phyloP scores from a whole-genome alignment of 306 rosid species.

The Prunus davidiana region DNA sequence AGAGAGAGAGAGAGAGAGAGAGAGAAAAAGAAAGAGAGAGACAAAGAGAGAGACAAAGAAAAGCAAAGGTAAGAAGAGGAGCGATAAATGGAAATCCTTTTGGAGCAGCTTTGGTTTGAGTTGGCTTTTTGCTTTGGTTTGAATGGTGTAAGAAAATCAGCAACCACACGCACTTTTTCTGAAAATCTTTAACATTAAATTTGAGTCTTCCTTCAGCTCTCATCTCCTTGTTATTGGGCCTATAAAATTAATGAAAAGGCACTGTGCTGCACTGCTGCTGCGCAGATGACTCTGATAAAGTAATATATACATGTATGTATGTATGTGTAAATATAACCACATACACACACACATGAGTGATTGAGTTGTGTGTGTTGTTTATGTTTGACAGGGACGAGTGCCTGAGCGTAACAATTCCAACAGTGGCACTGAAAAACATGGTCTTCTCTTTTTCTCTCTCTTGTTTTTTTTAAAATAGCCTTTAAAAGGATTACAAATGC shows the following conservation, averaged over 20 bases:
- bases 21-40: neutral
- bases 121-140: constrained; percentile 24
- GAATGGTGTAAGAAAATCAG: constrained; percentile 28
- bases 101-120: neutral
- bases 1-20: neutral
- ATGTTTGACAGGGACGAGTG: constrained; percentile 75
- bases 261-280: constrained; percentile 1
- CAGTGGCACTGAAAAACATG: constrained; percentile 99
- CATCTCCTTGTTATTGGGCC: neutral
- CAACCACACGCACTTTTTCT: constrained; percentile 20
- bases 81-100: constrained; percentile 15
- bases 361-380: constrained; percentile 29
- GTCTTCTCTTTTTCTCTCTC: neutral
- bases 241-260: constrained; percentile 28
- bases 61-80: neutral
- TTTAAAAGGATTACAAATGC: constrained; percentile 54
- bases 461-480: neutral
- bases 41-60: neutral
- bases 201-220: neutral
- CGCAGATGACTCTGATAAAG: neutral
- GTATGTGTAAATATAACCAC: too few species aligned
- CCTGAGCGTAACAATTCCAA: constrained; percentile 50
- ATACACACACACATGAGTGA: neutral
- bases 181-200: neutral
- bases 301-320: neutral